A percentile compares a stretch with the other conserved stretches of the same genome.
Evolutionary conservation across 495 filamentous ascomycete genomes (phyloP).

Genomic region (Talaromyces proteolyticus): DNA sequence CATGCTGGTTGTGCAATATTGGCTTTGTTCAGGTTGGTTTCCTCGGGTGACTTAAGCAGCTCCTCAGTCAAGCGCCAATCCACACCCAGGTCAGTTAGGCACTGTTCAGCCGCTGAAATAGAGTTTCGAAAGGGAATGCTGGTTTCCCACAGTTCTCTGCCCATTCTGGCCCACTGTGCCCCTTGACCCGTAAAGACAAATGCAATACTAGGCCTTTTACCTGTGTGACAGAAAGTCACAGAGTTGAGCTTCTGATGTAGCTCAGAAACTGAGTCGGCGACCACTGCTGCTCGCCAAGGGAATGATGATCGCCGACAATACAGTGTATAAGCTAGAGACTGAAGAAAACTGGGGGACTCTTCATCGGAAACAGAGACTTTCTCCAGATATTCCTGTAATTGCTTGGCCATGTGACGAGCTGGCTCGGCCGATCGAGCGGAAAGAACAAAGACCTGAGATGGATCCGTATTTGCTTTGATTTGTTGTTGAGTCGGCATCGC

Average conservation of each 20-base stretch:
- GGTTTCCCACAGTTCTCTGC: constrained; percentile 1
- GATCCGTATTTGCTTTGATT: too few species aligned
- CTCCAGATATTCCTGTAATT: background rate
- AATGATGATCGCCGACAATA: constrained; percentile 22
- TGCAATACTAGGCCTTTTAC: background rate
- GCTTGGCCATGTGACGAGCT: background rate
- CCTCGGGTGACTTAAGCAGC: constrained; percentile 10
- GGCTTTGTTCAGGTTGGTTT: constrained; percentile 18
- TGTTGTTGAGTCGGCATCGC: background rate
- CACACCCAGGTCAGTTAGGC: background rate
- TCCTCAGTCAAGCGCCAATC: constrained; percentile 11
- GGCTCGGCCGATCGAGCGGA: background rate
- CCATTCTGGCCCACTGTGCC: background rate
- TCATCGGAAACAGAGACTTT: background rate
- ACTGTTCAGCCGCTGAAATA: background rate
- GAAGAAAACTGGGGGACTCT: constrained; percentile 4
- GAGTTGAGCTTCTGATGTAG: background rate
- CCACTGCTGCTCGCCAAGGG: constrained; percentile 18
- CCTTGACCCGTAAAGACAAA: constrained; percentile 9
- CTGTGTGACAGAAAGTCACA: background rate
- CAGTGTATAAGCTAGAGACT: constrained; percentile 28
- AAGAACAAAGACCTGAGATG: background rate
- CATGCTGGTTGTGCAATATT: constrained; percentile 30
- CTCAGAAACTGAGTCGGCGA: constrained; percentile 9
- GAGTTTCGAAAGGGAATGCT: background rate